phyloP scores from a whole-genome alignment of 2,329 filamentous ascomycete genomes.

The Colletotrichum sp. region DNA sequence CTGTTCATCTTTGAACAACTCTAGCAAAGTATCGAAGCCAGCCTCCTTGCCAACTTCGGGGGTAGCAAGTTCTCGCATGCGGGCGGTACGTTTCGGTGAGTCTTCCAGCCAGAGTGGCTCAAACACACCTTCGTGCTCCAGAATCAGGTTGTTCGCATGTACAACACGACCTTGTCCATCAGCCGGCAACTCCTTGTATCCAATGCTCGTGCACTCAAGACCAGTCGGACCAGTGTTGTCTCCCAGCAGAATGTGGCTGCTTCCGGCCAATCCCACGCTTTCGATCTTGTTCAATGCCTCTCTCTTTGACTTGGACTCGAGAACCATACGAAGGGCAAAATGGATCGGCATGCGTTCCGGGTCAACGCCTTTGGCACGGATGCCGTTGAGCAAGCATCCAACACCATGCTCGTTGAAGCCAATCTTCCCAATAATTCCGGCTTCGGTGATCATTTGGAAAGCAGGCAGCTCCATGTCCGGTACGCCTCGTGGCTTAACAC shows the following conservation, averaged over 20 bases:
- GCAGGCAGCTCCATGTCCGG: conserved; percentile 36
- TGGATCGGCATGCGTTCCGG: neutral
- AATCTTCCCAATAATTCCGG: conserved; percentile 69
- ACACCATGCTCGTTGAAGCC: conserved; percentile 65
- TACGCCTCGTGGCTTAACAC: neutral
- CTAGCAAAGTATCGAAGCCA: neutral
- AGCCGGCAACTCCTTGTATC: neutral
- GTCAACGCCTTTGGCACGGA: neutral
- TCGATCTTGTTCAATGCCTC: neutral
- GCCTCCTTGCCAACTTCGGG: neutral
- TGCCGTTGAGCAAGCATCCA: conserved; percentile 33
- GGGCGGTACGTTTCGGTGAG: neutral
- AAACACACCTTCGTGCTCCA: neutral
- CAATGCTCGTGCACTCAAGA: neutral
- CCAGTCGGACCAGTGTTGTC: neutral
- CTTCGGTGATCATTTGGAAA: conserved; percentile 62
- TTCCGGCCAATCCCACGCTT: neutral
- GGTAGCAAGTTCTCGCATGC: neutral
- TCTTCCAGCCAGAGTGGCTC: neutral
- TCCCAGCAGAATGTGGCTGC: neutral
- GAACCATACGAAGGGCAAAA: neutral
- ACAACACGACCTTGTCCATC: neutral
- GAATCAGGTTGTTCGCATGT: neutral
- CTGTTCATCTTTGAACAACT: neutral
- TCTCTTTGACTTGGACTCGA: neutral